Evolutionary conservation across 768 basidiomycete genomes (phyloP), one percentile per base, ranked within the genome.

Genomic region (Floccularia luteovirens): DNA sequence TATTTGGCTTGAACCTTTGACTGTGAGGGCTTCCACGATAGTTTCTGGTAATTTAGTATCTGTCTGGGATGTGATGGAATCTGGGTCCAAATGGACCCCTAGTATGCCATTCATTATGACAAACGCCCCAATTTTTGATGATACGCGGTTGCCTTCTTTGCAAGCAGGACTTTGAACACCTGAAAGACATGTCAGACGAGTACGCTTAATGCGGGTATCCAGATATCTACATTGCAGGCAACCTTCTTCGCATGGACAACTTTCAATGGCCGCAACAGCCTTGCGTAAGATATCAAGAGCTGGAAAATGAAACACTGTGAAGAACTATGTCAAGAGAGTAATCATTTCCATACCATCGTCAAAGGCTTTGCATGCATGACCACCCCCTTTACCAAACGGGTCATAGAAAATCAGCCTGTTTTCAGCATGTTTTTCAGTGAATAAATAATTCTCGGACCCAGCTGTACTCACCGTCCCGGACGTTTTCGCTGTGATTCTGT

Each of bases 371-470:
- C 77, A 74, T 22, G 84, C 75, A 4, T 84, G 66, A 0, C 86
- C 83, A 13, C 83, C 82, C n/a, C 69, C 71, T 49, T 74, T 77
- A 1, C 82, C 85, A 6, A 75, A 63, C 14, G 68, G 57, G 44
- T 92, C 90, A 49, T 87, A 91, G 50, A 93, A 85, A 27, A 92
- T 79, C 16, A 94, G 60, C 46, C 89, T 89, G 43, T 16, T n/a
- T 20, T 39, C 35, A 32, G 35, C 8, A 7, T 45, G 27, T 39
- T 41, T 5, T 31, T 5, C 20, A 5, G 45, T 53, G 36, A 37
- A 13, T 22, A 21, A 13, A 7, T 22, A 10, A 32, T n/a, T n/a
- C n/a, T n/a, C n/a, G n/a, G n/a, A n/a, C n/a, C n/a, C n/a, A n/a
- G n/a, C 10, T 27, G 13, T 0, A 21, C 48, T 36, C 37, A 78